Evolutionary conservation across 148 eudicot species (phyloP).

Genomic region (Rhododendron kiyosumense): DNA sequence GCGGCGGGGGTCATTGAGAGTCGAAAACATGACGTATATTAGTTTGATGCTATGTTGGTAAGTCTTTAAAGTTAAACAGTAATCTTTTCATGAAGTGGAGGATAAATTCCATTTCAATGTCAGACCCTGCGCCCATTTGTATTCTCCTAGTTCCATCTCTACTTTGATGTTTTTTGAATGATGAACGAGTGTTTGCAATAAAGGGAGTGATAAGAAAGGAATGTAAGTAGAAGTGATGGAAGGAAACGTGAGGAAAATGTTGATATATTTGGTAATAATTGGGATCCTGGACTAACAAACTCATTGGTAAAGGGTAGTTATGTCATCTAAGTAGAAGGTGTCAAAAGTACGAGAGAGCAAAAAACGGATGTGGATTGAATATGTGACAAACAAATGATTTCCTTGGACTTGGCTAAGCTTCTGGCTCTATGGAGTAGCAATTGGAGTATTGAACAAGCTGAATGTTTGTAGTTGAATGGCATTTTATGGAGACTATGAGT

Average conservation of each 20-base stretch:
- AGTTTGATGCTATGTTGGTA: too few relatives aligned
- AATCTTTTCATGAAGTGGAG: neutral
- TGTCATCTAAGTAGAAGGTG: neutral
- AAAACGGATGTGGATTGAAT: neutral
- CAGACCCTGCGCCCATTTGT: neutral
- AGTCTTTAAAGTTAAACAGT: neutral
- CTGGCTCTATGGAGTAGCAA: neutral
- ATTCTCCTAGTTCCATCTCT: neutral
- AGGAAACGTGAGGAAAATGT: neutral
- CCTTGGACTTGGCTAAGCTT: neutral
- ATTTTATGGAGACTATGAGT: neutral
- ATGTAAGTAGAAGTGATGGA: neutral
- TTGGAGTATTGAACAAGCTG: neutral
- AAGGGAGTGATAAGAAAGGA: neutral
- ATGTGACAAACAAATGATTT: neutral
- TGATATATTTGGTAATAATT: neutral
- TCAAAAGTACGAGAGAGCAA: neutral
- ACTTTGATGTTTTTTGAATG: too few relatives aligned
- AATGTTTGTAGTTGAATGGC: neutral
- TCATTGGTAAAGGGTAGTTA: neutral
- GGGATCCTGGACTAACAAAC: neutral
- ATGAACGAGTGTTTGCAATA: neutral
- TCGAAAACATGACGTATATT: too few relatives aligned
- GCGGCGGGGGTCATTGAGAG: too few relatives aligned
- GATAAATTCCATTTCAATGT: neutral